phyloP scores from a whole-genome alignment of 495 filamentous ascomycete genomes.

The Tuber aestivum region DNA sequence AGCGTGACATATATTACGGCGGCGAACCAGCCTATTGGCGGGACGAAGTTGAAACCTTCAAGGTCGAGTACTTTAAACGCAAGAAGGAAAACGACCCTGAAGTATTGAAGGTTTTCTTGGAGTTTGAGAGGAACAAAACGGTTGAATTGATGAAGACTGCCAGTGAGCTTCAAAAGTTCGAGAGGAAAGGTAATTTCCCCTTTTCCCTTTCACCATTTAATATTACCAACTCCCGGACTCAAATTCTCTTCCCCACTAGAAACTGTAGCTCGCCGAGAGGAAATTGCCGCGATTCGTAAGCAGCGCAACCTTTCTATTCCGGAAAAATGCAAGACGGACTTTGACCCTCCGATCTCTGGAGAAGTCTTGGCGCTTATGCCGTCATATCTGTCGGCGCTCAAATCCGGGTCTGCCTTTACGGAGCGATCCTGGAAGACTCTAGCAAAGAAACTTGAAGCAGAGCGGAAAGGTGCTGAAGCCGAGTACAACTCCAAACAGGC shows the following conservation, averaged over 20 bases:
- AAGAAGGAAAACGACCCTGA: slow-evolving; percentile 12
- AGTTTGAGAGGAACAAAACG: slow-evolving; percentile 25
- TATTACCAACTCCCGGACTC: background rate
- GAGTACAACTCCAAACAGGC: slow-evolving; percentile 18
- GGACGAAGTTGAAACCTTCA: slow-evolving; percentile 29
- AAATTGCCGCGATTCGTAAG: slow-evolving; percentile 28
- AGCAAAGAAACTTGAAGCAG: slow-evolving; percentile 26
- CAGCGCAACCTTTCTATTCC: slow-evolving; percentile 34
- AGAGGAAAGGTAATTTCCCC: slow-evolving; percentile 23
- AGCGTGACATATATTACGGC: slow-evolving; percentile 31
- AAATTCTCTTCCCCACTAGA: slow-evolving; percentile 21
- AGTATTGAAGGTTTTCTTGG: slow-evolving; percentile 23
- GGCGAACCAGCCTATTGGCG: slow-evolving; percentile 34
- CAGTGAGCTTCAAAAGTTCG: slow-evolving; percentile 30
- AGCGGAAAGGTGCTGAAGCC: slow-evolving; percentile 19
- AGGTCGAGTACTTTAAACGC: slow-evolving; percentile 2
- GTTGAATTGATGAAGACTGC: slow-evolving; percentile 29
- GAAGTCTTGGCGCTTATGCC: slow-evolving; percentile 32
- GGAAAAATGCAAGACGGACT: slow-evolving; percentile 32
- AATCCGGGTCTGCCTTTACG: slow-evolving; percentile 28
- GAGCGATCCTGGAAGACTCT: slow-evolving; percentile 35
- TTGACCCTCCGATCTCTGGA: slow-evolving; percentile 29
- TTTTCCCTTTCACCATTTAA: background rate
- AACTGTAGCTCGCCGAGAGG: slow-evolving; percentile 29
- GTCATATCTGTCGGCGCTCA: slow-evolving; percentile 29